Evolutionary conservation across 2,329 filamentous ascomycete genomes (phyloP).

Genomic region (Colletotrichum noveboracense): DNA sequence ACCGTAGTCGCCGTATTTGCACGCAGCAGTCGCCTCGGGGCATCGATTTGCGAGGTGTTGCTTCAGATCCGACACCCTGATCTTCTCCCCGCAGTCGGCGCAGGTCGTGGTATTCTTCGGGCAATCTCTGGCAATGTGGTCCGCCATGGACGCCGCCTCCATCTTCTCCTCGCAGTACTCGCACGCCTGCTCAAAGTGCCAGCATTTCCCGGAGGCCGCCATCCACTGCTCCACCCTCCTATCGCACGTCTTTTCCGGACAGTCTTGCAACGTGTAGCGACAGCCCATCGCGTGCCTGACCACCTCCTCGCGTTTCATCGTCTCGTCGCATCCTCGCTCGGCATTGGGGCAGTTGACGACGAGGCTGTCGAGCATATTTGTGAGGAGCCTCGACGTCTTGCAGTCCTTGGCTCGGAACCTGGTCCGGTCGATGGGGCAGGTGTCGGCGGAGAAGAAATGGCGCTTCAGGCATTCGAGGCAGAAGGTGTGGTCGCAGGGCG

Average conservation of each 20-base stretch:
- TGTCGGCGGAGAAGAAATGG: slow-evolving; percentile 44
- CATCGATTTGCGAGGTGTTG: slow-evolving; percentile 54
- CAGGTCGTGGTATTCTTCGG: slow-evolving; percentile 54
- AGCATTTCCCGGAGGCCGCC: slow-evolving; percentile 42
- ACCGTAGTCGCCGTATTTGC: slow-evolving; percentile 54
- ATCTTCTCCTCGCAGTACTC: slow-evolving; percentile 57
- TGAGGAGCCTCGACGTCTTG: slow-evolving; percentile 51
- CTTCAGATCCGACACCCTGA: slow-evolving; percentile 50
- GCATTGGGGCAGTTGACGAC: slow-evolving; percentile 63
- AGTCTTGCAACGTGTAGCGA: slow-evolving; percentile 59
- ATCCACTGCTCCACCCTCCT: slow-evolving; percentile 58
- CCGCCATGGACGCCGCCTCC: slow-evolving; percentile 52
- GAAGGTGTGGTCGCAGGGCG: slow-evolving; percentile 69
- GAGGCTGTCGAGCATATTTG: slow-evolving; percentile 66
- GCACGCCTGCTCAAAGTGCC: slow-evolving; percentile 58
- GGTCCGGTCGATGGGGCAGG: slow-evolving; percentile 65
- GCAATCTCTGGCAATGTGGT: slow-evolving; percentile 50
- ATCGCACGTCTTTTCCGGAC: slow-evolving; percentile 57
- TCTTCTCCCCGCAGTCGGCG: slow-evolving; percentile 49
- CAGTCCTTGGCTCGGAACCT: slow-evolving; percentile 31
- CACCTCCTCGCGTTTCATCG: slow-evolving; percentile 58
- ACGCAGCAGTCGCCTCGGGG: slow-evolving; percentile 40
- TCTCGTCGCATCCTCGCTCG: slow-evolving; percentile 52
- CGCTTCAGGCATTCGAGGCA: slow-evolving; percentile 61
- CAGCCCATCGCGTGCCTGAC: slow-evolving; percentile 64